Conservation (phyloP, 768 basidiomycete genomes). For the Russula earlei region DNA sequence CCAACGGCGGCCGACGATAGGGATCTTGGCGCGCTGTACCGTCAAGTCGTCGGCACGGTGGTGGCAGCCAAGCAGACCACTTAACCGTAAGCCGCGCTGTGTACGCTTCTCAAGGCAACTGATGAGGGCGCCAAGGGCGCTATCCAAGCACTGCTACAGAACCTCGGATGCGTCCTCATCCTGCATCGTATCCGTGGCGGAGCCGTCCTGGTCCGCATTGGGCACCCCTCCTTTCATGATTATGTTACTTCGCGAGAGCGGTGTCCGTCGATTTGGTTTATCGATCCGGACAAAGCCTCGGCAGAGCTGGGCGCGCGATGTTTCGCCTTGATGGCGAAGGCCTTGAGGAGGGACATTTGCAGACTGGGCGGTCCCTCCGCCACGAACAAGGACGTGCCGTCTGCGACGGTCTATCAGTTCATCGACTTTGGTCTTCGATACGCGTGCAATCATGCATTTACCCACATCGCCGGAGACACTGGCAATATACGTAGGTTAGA, state of each 20-base stretch:
- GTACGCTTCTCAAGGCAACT: conserved; percentile 2
- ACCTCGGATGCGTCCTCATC: conserved; percentile 13
- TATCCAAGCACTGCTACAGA: background rate
- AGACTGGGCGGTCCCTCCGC: background rate
- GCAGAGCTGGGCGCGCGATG: conserved; percentile 2
- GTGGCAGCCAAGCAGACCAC: conserved; percentile 7
- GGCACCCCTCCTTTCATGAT: conserved; percentile 11
- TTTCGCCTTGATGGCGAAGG: conserved; percentile 6
- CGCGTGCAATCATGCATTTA: background rate
- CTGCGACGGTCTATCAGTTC: background rate
- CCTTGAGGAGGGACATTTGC: conserved; percentile 12
- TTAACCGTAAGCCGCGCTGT: conserved; percentile 4
- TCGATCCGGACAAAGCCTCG: background rate
- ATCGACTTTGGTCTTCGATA: conserved; percentile 5
- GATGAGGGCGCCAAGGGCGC: background rate
- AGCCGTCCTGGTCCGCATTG: conserved; percentile 6
- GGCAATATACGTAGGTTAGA: conserved; percentile 6
- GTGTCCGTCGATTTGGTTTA: conserved; percentile 6
- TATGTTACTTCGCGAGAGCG: conserved; percentile 8
- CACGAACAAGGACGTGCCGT: conserved; percentile 1
- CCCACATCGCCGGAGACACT: background rate
- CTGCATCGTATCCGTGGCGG: background rate
- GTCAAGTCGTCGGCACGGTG: conserved; percentile 5
- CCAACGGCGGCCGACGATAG: background rate
- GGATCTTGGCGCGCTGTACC: conserved; percentile 6